Conservation (phyloP, 78 protist genomes). For the Monocercomonoides exilis region DNA sequence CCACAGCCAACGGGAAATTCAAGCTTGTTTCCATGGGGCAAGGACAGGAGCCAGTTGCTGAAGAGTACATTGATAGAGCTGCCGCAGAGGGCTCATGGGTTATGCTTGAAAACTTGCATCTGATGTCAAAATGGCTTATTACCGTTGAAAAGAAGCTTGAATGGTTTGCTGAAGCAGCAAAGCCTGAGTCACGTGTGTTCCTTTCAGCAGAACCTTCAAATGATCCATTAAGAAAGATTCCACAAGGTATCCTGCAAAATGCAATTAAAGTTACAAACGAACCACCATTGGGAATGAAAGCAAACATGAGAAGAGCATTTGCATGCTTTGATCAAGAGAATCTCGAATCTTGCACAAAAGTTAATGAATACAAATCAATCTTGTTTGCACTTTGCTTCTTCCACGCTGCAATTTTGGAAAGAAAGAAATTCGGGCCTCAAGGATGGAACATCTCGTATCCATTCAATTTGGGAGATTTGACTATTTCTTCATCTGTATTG, state of each 20-base stretch:
- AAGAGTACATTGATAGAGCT: neutral
- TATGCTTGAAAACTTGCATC: conserved; percentile 71
- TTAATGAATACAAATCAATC: conserved; percentile 52
- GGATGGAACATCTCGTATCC: conserved; percentile 80
- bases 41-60: conserved; percentile 77
- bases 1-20: conserved; percentile 32
- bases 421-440: conserved; percentile 76
- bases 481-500: conserved; percentile 49
- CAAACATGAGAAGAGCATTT: conserved; percentile 48
- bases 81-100: conserved; percentile 63
- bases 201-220: conserved; percentile 50
- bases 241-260: conserved; percentile 54
- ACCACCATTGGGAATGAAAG: conserved; percentile 67
- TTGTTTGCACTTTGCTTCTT: conserved; percentile 70
- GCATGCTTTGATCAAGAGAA: conserved; percentile 40
- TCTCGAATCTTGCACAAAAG: conserved; percentile 35
- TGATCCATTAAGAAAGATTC: conserved; percentile 26
- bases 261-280: conserved; percentile 82
- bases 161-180: conserved; percentile 13
- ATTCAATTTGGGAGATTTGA: conserved; percentile 75
- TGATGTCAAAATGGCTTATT: conserved; percentile 56
- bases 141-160: conserved; percentile 64
- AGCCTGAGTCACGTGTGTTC: conserved; percentile 57
- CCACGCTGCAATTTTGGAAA: conserved; percentile 74
- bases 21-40: conserved; percentile 67